phyloP scores from a whole-genome alignment of 2,329 filamentous ascomycete species.

The Scedosporium aurantiacum region DNA sequence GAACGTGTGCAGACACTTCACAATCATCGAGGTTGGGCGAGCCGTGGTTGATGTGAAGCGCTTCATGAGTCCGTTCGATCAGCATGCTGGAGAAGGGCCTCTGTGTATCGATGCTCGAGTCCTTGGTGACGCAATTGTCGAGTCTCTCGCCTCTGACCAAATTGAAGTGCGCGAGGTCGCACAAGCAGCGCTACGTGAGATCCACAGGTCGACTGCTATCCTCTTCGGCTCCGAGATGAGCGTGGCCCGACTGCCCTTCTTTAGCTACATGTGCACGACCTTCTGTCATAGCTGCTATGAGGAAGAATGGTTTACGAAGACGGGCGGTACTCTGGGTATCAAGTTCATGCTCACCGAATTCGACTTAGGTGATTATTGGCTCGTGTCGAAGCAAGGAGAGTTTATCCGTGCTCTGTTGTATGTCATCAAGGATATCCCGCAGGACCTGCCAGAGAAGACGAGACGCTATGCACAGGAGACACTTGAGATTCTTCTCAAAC shows the following conservation, averaged over 20 bases:
- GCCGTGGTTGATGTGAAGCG: conserved; percentile 75
- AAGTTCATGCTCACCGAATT: conserved; percentile 76
- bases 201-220: conserved; percentile 63
- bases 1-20: conserved; percentile 81
- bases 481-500: conserved; percentile 64
- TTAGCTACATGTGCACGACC: conserved; percentile 66
- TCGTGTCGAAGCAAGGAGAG: conserved; percentile 71
- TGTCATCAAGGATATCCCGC: conserved; percentile 96
- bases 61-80: conserved; percentile 67
- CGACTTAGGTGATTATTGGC: conserved; percentile 73
- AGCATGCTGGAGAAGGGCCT: conserved; percentile 74
- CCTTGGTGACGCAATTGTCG: conserved; percentile 79
- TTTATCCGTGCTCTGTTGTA: conserved; percentile 88
- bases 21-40: conserved; percentile 77
- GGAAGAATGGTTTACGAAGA: conserved; percentile 98
- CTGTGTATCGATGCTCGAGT: conserved; percentile 78
- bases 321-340: conserved; percentile 83
- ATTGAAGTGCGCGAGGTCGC: conserved; percentile 71
- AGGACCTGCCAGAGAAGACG: conserved; percentile 84
- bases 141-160: conserved; percentile 80
- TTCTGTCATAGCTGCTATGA: conserved; percentile 95
- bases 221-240: conserved; percentile 69
- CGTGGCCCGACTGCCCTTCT: conserved; percentile 71
- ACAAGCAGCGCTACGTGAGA: conserved; percentile 63
- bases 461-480: conserved; percentile 73